phyloP scores from a whole-genome alignment of 179 eudicot species.

The Amaranthus tricolor region DNA sequence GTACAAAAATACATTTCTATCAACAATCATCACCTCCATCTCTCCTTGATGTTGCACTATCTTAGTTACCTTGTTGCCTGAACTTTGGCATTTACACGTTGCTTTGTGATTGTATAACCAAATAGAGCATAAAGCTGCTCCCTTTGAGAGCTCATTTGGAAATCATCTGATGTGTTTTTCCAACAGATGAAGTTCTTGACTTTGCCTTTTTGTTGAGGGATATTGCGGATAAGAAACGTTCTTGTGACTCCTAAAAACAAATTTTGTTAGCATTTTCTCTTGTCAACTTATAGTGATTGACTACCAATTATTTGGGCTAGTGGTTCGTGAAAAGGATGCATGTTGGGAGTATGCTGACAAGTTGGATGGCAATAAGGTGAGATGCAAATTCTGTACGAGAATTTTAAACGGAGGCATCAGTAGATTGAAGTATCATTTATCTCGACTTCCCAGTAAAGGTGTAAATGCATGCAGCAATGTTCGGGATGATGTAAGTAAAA shows the following conservation, averaged over 20 bases:
- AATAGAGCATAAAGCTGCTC: background rate
- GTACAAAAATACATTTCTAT: too few species aligned
- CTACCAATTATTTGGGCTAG: conserved; percentile 30
- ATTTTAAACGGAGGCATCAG: conserved; percentile 90
- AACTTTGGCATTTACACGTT: background rate
- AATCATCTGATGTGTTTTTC: background rate
- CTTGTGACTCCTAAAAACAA: background rate
- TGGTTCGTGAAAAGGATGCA: conserved; percentile 94
- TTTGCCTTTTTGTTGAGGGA: background rate
- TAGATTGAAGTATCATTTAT: conserved; percentile 90
- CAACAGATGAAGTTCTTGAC: background rate
- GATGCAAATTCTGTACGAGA: conserved; percentile 86
- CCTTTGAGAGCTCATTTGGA: background rate
- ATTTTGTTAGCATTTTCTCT: background rate
- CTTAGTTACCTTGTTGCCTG: background rate
- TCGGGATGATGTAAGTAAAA: conserved; percentile 83
- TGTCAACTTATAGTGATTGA: conserved; percentile 1
- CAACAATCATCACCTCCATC: background rate
- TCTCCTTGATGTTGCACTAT: background rate
- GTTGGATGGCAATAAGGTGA: conserved; percentile 92
- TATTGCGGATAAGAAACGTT: background rate
- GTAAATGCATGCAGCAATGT: conserved; percentile 94
- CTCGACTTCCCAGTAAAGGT: conserved; percentile 95
- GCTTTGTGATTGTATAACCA: background rate
- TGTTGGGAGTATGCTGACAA: conserved; percentile 99